Evolutionary conservation across 495 filamentous ascomycete genomes (phyloP), one percentile per base, ranked within the genome.

Genomic region (Parathielavia appendiculata): DNA sequence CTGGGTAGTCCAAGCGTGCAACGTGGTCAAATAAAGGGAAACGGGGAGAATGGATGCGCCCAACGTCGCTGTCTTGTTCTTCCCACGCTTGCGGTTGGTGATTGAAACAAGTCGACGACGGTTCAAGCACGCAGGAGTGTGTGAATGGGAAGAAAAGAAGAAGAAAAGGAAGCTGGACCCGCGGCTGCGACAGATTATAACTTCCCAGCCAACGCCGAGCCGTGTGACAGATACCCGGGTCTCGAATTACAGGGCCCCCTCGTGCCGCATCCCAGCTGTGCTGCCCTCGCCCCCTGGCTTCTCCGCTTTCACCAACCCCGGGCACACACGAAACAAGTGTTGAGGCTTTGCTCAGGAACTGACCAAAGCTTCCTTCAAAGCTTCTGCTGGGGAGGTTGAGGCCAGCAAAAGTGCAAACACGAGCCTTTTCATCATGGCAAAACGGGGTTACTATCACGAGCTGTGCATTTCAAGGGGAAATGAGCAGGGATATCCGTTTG

Each of bases 221-320:
- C 34, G 43, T 56, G 54, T 49, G 36, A 57, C 54, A 49, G 36
- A 20, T 22, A 40, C 45, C 36, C 54, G 54, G 54, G 54, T 43
- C 54, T 34, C 19, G 51, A 54, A 54, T 54, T 54, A 23, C 51
- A 54, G 39, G 51, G n/a, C n/a, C 39, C 51, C 39, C 51, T 44
- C 51, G 51, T 39, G 39, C 40, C 51, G 51, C 51, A 44, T 12
- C 49, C n/a, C 12, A 23, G 16, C 40, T 17, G 26, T 19, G 40
- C 16, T 17, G 8, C 26, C 26, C 26, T 30, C 40, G 3, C 14
- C 40, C 40, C 40, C n/a, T n/a, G 26, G 3, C 26, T 30, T 30
- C 26, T 30, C 26, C 26, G 26, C 26, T 30, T 30, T 30, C 26
- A 30, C 26, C 26, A 30, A 30, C 26, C 26, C 26, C 6, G 26